Conservation (phyloP, 768 basidiomycete species). For the Tricholoma furcatifolium region DNA sequence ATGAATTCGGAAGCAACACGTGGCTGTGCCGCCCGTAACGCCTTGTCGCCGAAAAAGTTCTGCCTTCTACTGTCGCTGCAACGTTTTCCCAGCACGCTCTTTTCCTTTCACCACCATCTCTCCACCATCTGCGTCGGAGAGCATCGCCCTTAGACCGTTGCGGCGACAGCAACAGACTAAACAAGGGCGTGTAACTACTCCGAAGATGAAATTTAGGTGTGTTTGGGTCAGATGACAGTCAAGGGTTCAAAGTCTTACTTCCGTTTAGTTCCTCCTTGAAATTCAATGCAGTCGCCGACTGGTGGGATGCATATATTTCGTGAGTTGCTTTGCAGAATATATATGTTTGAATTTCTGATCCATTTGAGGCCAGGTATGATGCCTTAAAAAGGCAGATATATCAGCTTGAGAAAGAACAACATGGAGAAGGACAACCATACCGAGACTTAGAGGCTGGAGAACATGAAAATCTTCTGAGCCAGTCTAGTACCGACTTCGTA, state of each 20-base stretch:
- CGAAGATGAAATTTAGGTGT: constrained; percentile 64
- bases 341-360: neutral
- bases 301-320: constrained; percentile 93
- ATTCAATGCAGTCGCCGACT: constrained; percentile 89
- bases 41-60: neutral
- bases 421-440: constrained; percentile 36
- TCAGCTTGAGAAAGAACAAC: constrained; percentile 78
- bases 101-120: constrained; percentile 6
- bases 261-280: constrained; percentile 71
- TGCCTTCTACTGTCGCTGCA: neutral
- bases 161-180: constrained; percentile 17
- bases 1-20: neutral
- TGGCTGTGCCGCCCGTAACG: neutral
- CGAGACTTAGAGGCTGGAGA: constrained; percentile 70
- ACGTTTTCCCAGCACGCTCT: neutral
- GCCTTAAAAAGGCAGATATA: constrained; percentile 83
- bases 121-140: constrained; percentile 28
- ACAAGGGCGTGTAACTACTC: constrained; percentile 18
- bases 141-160: constrained; percentile 37
- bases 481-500: constrained; percentile 46
- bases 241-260: neutral
- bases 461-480: constrained; percentile 50
- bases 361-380: constrained; percentile 60
- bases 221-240: constrained; percentile 5
- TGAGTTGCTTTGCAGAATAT: constrained; percentile 35